Evolutionary conservation across 2,329 filamentous ascomycete species (phyloP), one percentile per base, ranked within the genome.

Genomic region (Monosporascus sp.): DNA sequence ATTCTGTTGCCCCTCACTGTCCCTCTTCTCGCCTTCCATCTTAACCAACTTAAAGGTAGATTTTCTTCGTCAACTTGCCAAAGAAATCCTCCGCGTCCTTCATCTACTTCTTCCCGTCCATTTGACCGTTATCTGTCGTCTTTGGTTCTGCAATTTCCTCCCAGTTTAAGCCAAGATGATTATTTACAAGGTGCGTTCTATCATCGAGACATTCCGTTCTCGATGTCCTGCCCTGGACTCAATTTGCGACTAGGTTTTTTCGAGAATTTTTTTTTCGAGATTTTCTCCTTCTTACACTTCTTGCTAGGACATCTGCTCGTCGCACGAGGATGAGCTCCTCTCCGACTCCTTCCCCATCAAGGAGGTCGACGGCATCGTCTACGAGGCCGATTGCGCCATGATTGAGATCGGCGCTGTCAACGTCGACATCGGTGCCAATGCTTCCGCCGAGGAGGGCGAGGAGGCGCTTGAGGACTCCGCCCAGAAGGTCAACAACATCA

Each of bases 371-470:
- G 85, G 83, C 63, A 79, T 89, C 63, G 85, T 88, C 66, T 97
- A 89, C 78, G 93, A 97, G 80, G 87, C 86, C 70, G 88, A 99
- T 78, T 96, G 92, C 77, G 79, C 81, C 71, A 96, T 93, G 85
- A 91, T 97, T 77, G 84, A 83, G 55, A 80, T 92, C 74, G 90
- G 85, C 60, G 83, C 74, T 60, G 84, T 93, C 69, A 73, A 81
- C 61, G 84, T 95, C 69, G 88, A 94, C 74, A 94, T 82, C 67
- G 94, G 94, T 73, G 94, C 92, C 80, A 99, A 99, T 77, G 89
- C 94, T 65, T 97, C 93, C 65, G 92, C 94, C 57, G 94, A 97
- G 80, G 93, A 88, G 71, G 89, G 79, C 52, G 89, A 86, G 0
- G 90, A 92, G 65, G 87, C 72, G 60, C 64, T 85, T 64, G 92